Base-by-base conservation (phyloP, 345 rosid species). In the rapeseed (Brassica napus) region DNA sequence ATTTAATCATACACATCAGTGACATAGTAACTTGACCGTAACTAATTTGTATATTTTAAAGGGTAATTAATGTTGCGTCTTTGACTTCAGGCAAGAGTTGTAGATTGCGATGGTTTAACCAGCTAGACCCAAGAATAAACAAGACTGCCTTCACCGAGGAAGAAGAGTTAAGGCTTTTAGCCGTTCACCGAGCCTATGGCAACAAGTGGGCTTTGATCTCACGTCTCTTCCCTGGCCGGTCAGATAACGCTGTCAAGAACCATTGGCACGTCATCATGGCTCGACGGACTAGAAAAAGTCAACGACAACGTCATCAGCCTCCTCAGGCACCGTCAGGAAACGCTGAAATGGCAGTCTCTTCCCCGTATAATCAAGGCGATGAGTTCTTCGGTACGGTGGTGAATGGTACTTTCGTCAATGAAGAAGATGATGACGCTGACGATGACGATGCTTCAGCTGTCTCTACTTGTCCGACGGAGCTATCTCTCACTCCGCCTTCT, bases 201-300 rank as follows among this genome's bases (percentile, higher is more conserved):
- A 95, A 93, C 91, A 95, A 95, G 75, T 95, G 99, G 99, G 99
- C 99, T 61, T 86, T 95, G 97, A 95, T 95, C 73, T 94, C 99
- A 0, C 86, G 98, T 83, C 89, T 93, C 18, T 91, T 95, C 76
- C 99, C 97, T 0, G 99, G 99, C 11, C 89, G 99, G 72, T 93
- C 99, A 3, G 99, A 95, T 83, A 95, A 95, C 81, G 92, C 98
- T 10, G 97, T 95, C 32, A 95, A 95, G 89, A 95, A 93, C 74
- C 98, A 95, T 75, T 95, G 98, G 98, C 98, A 95, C 84, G 98
- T 95, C 24, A 87, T 95, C 23, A 95, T 91, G 98, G 96, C 99
- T 37, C 91, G 97, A 66, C 87, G 93, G 76, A 86, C 87, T 83
- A 89, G 97, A 77, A 98, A 95, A 37, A 54, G 68, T 65, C 83